phyloP scores from a whole-genome alignment of 805 yeast genomes.

The Yarrowia deformans region DNA sequence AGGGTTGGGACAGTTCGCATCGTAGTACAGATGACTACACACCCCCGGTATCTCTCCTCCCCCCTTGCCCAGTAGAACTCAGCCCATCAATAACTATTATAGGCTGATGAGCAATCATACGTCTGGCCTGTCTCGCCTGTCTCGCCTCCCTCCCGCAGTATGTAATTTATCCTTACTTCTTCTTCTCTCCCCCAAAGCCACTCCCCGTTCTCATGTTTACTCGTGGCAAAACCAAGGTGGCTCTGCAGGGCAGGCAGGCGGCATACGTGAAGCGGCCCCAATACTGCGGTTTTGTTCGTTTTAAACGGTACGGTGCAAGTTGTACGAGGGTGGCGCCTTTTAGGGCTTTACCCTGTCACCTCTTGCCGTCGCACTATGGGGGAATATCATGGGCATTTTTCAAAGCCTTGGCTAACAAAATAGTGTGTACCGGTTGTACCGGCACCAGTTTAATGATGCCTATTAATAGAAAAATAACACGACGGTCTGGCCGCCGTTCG shows the following conservation, averaged over 20 bases:
- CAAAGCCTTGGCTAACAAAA: neutral
- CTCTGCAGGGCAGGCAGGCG: slow-evolving; percentile 30
- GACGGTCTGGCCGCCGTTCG: neutral
- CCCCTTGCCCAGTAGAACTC: too few species aligned
- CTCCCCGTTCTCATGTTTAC: slow-evolving; percentile 1
- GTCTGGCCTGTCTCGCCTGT: neutral
- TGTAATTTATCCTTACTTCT: too few species aligned
- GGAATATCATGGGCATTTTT: neutral
- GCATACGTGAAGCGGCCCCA: slow-evolving; percentile 3
- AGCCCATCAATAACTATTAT: neutral
- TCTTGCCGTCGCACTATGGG: neutral
- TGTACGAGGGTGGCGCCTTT: neutral
- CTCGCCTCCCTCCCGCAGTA: neutral
- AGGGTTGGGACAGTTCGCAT: too few species aligned
- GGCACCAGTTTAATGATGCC: neutral
- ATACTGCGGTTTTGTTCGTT: neutral
- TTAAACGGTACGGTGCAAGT: neutral
- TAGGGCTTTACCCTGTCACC: too few species aligned
- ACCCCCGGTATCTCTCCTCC: too few species aligned
- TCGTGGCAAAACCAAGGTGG: slow-evolving; percentile 2
- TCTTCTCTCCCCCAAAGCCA: neutral
- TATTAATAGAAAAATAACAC: neutral
- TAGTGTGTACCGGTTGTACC: too few species aligned
- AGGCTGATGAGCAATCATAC: slow-evolving; percentile 4
- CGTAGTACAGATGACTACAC: too few species aligned